phyloP scores from a whole-genome alignment of 108 stramenopile species.

The Mediolabrus comicus region DNA sequence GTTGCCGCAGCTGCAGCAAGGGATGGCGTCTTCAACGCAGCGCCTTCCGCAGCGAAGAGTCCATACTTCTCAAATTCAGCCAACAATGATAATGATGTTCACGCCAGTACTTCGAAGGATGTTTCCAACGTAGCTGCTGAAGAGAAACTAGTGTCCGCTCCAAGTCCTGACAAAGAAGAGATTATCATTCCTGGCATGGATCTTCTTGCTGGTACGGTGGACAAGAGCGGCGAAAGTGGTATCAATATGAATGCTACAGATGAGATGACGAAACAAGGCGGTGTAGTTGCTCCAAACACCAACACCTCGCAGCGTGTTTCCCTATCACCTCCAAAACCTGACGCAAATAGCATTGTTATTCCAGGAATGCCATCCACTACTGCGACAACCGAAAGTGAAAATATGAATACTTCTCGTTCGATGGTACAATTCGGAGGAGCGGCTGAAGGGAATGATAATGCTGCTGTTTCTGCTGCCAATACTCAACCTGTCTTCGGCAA shows the following conservation, averaged over 20 bases:
- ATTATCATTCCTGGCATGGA: constrained; percentile 4
- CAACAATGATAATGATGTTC: neutral
- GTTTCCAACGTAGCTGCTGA: neutral
- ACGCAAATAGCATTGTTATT: constrained; percentile 36
- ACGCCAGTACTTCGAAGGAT: neutral
- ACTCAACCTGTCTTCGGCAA: neutral
- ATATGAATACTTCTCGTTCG: neutral
- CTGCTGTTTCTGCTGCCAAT: neutral
- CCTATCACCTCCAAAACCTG: neutral
- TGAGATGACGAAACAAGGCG: neutral
- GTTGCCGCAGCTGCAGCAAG: neutral
- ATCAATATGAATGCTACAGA: neutral
- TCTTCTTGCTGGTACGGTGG: neutral
- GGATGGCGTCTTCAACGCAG: neutral
- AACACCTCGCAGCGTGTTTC: neutral
- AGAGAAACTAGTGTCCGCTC: neutral
- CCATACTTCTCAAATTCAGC: neutral
- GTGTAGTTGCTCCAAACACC: neutral
- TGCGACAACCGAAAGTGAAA: neutral
- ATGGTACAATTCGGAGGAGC: neutral
- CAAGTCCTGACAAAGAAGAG: constrained; percentile 1
- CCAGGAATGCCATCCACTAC: constrained; percentile 7
- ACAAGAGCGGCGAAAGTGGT: neutral
- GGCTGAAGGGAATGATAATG: neutral
- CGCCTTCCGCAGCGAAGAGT: neutral